Percentiles rank a stretch among this genome's conserved stretches.
These are phyloP conservation scores for Prunus yedoensis DNA, from an alignment of 331 rosid genomes.

Conservation along the genomic window DNA sequence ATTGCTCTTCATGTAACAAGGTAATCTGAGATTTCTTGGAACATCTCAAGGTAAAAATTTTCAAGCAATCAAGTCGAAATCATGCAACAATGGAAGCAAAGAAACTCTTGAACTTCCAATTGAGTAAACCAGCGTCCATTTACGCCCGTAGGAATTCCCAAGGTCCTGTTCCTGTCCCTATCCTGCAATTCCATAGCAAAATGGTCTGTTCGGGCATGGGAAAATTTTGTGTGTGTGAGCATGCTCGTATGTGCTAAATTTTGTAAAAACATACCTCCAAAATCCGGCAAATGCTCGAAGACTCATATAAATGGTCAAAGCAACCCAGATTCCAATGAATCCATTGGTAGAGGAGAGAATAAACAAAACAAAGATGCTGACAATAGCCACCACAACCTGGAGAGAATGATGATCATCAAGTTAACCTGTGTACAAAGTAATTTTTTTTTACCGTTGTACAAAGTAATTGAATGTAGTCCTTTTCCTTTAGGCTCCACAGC, in stretches of 20 bases:
- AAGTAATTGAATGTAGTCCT: neutral
- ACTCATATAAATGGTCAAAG: slow-evolving; percentile 50
- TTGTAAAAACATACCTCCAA: slow-evolving; percentile 36
- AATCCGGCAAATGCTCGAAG: slow-evolving; percentile 41
- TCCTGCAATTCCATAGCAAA: slow-evolving; percentile 44
- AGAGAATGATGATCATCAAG: neutral
- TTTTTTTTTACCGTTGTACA: too few relatives aligned
- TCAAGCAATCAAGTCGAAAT: neutral
- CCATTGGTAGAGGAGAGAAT: slow-evolving; percentile 37
- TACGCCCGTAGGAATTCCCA: slow-evolving; percentile 62
- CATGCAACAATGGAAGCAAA: neutral
- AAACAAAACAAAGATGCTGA: slow-evolving; percentile 40
- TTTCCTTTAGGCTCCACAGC: neutral
- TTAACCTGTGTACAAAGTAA: neutral
- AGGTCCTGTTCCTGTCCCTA: slow-evolving; percentile 87
- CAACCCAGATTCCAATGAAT: slow-evolving; percentile 47
- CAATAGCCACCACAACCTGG: slow-evolving; percentile 47
- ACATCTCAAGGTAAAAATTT: neutral
- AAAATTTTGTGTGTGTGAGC: too few relatives aligned
- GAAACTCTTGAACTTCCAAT: neutral
- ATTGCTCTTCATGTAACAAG: slow-evolving; percentile 7
- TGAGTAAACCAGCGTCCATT: neutral
- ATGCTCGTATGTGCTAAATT: neutral
- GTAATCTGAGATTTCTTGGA: slow-evolving; percentile 2
- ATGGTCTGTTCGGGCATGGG: neutral